Evolutionary conservation across 148 eudicot species (phyloP).

Genomic region (Camellia sinensis): DNA sequence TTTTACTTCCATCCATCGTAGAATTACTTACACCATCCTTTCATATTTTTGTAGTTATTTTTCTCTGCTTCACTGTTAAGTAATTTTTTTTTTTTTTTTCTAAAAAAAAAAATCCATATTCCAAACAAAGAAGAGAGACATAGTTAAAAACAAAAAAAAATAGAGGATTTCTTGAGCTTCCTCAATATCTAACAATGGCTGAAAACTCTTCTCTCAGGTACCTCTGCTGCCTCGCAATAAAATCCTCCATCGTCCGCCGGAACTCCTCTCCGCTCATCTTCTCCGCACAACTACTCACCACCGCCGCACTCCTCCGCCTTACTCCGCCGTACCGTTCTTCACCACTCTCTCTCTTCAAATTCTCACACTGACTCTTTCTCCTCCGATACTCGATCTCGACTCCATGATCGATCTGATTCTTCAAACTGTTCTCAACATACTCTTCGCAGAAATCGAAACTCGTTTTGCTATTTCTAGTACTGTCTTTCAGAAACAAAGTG

Average conservation of each 20-base stretch:
- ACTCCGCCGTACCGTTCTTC: conserved; percentile 6
- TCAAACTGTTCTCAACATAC: conserved; percentile 23
- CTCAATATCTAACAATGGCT: not conserved
- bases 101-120: no score
- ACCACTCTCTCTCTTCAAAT: conserved; percentile 15
- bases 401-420: conserved; percentile 1
- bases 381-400: not conserved
- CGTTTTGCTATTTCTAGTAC: conserved; percentile 15
- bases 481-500: conserved; percentile 45
- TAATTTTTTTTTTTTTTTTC: no score
- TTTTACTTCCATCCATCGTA: no score
- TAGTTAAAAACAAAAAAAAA: not conserved
- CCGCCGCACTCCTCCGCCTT: conserved; percentile 5
- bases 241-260: conserved; percentile 35
- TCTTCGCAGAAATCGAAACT: conserved; percentile 24
- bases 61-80: no score
- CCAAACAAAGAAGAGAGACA: no score
- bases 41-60: no score
- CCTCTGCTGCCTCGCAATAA: conserved; percentile 87
- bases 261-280: conserved; percentile 22
- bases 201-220: conserved; percentile 53
- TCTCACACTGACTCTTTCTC: conserved; percentile 50
- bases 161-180: conserved; percentile 3
- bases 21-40: no score
- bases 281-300: not conserved